Percentiles rank a stretch among this genome's conserved stretches.
These are phyloP conservation scores for Aspergillus homomorphus DNA, from an alignment of 495 filamentous ascomycete genomes.

Conservation along the genomic window DNA sequence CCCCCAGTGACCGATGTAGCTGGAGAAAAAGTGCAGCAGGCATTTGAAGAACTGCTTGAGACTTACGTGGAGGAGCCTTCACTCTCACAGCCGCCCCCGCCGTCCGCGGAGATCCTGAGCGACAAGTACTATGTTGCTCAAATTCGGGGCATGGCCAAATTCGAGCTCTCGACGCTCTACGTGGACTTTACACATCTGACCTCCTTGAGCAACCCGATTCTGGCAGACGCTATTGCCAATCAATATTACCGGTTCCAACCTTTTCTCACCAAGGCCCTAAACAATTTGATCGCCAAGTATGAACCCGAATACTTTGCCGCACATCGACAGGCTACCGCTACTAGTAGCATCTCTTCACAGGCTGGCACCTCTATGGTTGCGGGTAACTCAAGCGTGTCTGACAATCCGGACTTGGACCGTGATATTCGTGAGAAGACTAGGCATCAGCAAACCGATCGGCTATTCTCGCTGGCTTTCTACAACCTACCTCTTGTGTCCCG, in stretches of 20 bases:
- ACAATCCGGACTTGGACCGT: constrained; percentile 41
- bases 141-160: constrained; percentile 82
- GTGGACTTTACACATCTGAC: constrained; percentile 91
- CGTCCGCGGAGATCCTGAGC: constrained; percentile 70
- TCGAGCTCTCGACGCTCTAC: constrained; percentile 91
- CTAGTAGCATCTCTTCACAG: constrained; percentile 49
- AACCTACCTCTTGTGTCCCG: constrained; percentile 92
- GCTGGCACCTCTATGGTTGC: constrained; percentile 65
- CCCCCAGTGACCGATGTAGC: constrained; percentile 84
- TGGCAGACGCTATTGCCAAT: constrained; percentile 79
- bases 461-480: constrained; percentile 94
- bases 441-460: constrained; percentile 95
- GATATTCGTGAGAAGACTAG: constrained; percentile 58
- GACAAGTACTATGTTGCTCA: constrained; percentile 97
- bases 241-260: constrained; percentile 95
- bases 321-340: constrained; percentile 72
- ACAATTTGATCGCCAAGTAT: constrained; percentile 90
- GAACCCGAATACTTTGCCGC: constrained; percentile 91
- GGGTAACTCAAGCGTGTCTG: constrained; percentile 56
- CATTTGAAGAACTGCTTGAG: constrained; percentile 88
- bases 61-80: constrained; percentile 75
- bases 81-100: constrained; percentile 63
- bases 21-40: constrained; percentile 77
- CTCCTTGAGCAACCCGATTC: constrained; percentile 62
- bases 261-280: constrained; percentile 83